Evolutionary conservation across 352 stramenopile species (phyloP), one percentile per base, ranked within the genome.

Genomic region (Globisporangium recalcitrans): DNA sequence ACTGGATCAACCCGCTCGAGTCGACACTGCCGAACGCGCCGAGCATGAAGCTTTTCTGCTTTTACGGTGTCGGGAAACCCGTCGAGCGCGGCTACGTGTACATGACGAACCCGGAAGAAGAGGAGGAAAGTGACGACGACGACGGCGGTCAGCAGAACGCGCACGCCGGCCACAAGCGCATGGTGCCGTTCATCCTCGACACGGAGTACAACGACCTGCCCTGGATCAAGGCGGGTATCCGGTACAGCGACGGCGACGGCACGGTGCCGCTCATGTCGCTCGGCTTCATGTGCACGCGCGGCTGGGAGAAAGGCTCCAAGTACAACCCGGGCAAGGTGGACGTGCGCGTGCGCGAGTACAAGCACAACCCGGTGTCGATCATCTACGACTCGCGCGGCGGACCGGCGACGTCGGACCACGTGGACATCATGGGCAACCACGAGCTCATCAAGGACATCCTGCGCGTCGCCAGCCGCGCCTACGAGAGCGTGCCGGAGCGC

Each of bases 401-500:
- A 1, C 84, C 84, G 1, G 76, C 77, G 59, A 93, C 84, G 5
- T 84, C 86, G 21, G 93, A 98, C 59, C 95, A 98, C 78, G 91
- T 98, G 3, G 94, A 98, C 62, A 97, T 98, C 68, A 89, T 98
- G 75, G 94, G 94, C 38, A 98, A 98, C 75, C 74, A 96, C 58
- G 87, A 85, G 32, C 77, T 97, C 16, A 96, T 97, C 60, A 83
- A 75, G 44, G 81, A 93, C 64, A 58, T 93, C 21, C 61, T 93
- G 47, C 74, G 77, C 8, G 74, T 93, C 26, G 74, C 74, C 1
- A 76, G 74, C 49, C 63, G 79, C n/a, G 73, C 60, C 11, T 93
- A 93, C 67, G 79, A 93, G 62, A 69, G 69, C n/a, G 80, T 93
- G 53, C 81, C 76, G 13, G 76, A 90, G 64, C 76, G 77, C 63